These are phyloP conservation scores for Xylariaceae sp. DNA, from an alignment of 2,329 filamentous ascomycete genomes.

Conservation along the genomic window DNA sequence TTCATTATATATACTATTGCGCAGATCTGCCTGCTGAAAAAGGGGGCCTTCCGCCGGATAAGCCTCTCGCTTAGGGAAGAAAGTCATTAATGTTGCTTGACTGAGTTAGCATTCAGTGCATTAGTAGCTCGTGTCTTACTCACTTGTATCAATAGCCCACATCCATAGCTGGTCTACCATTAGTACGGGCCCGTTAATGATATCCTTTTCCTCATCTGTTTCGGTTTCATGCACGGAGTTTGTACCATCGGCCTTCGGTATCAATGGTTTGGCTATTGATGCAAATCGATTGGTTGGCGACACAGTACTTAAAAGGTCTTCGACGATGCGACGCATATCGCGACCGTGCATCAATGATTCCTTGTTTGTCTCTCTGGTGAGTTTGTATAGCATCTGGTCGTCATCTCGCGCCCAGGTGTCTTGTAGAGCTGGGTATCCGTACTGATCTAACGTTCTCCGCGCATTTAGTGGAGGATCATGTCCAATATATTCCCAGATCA, in stretches of 20 bases:
- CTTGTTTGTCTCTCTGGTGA: constrained; percentile 57
- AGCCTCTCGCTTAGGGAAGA: constrained; percentile 62
- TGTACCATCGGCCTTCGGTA: constrained; percentile 23
- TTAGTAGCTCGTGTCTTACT: constrained; percentile 31
- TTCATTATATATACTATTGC: constrained; percentile 69
- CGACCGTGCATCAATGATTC: constrained; percentile 27
- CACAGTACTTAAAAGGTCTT: constrained; percentile 18
- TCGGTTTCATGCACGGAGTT: constrained; percentile 41
- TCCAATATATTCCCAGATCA: constrained; percentile 68
- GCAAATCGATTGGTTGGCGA: constrained; percentile 33
- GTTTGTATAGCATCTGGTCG: constrained; percentile 71
- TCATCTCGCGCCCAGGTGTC: constrained; percentile 67
- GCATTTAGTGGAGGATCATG: constrained; percentile 67
- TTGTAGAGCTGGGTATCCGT: constrained; percentile 64
- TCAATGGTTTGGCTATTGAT: constrained; percentile 26
- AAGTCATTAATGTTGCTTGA: constrained; percentile 57
- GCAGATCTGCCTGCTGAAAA: constrained; percentile 65
- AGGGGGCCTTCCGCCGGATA: constrained; percentile 60
- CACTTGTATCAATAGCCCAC: constrained; percentile 61
- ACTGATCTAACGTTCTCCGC: constrained; percentile 67
- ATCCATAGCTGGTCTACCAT: constrained; percentile 73
- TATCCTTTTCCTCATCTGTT: constrained; percentile 41
- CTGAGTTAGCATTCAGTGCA: not conserved
- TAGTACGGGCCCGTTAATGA: constrained; percentile 62
- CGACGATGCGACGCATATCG: constrained; percentile 35